Evolutionary conservation across 1,284 basidiomycete genomes (phyloP).

Genomic region (Puccinia polysora): DNA sequence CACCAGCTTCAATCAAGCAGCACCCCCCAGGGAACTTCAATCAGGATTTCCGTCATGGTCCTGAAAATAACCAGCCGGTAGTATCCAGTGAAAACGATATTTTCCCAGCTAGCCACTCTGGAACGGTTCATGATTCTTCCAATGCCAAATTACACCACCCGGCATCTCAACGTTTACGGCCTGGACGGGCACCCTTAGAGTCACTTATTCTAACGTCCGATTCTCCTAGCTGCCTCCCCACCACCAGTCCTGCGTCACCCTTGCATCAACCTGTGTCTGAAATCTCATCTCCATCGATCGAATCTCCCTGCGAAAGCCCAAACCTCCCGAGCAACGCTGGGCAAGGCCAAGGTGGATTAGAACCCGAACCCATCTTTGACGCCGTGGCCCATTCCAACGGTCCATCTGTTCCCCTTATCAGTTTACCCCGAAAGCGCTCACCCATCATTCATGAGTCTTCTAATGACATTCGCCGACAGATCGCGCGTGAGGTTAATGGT

Average conservation of each 20-base stretch:
- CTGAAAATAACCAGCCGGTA: too few relatives aligned
- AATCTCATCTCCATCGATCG: not conserved
- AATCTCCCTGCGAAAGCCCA: not conserved
- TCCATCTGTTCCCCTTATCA: not conserved
- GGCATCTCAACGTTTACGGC: slow-evolving; percentile 11
- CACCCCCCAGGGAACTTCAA: too few relatives aligned
- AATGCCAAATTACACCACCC: not conserved
- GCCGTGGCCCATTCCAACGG: not conserved
- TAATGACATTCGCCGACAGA: slow-evolving; percentile 31
- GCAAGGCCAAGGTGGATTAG: not conserved
- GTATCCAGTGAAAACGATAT: not conserved
- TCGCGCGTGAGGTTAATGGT: slow-evolving; percentile 31
- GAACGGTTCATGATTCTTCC: not conserved
- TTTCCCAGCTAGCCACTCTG: not conserved
- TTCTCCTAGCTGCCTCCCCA: not conserved
- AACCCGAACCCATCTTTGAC: slow-evolving; percentile 8
- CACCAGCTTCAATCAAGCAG: too few relatives aligned
- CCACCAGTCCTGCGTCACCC: not conserved
- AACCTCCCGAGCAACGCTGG: not conserved
- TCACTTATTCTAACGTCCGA: slow-evolving; percentile 5
- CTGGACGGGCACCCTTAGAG: slow-evolving; percentile 18
- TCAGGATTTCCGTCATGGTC: too few relatives aligned
- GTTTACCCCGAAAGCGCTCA: slow-evolving; percentile 4
- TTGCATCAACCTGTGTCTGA: not conserved
- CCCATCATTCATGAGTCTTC: slow-evolving; percentile 36